These are phyloP conservation scores for Solanum piurae DNA, from an alignment of 257 asterid genomes.

Conservation along the genomic window DNA sequence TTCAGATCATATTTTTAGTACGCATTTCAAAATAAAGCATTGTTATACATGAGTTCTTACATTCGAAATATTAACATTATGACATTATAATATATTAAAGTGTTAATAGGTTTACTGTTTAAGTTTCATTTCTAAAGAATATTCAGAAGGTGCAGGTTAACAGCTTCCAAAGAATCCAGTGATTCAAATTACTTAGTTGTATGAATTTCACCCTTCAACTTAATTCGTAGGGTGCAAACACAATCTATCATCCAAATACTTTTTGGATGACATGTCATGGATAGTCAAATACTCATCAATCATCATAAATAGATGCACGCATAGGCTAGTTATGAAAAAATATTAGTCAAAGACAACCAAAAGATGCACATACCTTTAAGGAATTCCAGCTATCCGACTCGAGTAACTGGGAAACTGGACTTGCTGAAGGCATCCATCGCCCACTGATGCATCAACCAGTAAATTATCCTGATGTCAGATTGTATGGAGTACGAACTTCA, in stretches of 20 bases:
- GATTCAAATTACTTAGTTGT: not conserved
- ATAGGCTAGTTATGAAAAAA: not conserved
- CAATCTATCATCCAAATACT: not conserved
- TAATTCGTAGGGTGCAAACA: not conserved
- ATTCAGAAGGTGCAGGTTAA: not conserved
- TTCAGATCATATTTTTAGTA: not conserved
- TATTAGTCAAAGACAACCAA: not conserved
- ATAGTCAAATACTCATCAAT: not conserved
- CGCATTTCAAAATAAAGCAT: not conserved
- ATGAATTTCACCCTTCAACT: not conserved
- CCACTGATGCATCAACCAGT: conserved; percentile 99
- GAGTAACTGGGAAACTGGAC: conserved; percentile 44
- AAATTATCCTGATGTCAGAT: conserved; percentile 95
- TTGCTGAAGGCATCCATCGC: conserved; percentile 69
- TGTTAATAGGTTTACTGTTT: not conserved
- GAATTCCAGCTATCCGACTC: conserved; percentile 73
- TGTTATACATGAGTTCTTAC: not conserved
- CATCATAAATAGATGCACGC: not conserved
- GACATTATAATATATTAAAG: not conserved
- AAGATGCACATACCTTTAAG: conserved; percentile 41
- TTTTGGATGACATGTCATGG: not conserved
- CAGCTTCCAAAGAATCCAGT: not conserved
- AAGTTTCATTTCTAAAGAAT: not conserved
- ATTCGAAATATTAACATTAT: not conserved
- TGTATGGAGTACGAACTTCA: conserved; percentile 47